Base-by-base conservation (phyloP, 108 stramenopile species). In the Tribonema minus region DNA sequence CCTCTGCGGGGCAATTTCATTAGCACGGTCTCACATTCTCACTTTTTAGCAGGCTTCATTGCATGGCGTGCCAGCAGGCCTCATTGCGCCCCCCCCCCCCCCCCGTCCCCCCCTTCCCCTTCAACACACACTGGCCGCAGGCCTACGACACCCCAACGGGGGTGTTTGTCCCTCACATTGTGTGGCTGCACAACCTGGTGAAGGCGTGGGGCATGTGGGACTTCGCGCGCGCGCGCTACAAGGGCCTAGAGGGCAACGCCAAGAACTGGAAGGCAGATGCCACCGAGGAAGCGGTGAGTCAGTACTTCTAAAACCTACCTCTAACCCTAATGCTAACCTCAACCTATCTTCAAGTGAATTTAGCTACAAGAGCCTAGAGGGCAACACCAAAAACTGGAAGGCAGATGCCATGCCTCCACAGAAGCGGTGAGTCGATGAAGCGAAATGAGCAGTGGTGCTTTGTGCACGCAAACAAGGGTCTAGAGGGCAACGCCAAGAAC, bases 191-290 rank as follows among this genome's bases (percentile, higher is more conserved):
- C 63, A 76, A 58, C 31, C 32, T 76, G 36, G 75, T 76, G 58
- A 67, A 3, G 30, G 75, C 75, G 7, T 76, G 65, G 65, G 75
- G 75, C 27, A 76, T 76, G 75, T 76, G 59, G 58, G 66, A 67
- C 37, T 76, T 61, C 66, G 75, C 75, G 2, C 34, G 66, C 41
- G 66, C 46, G 35, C 67, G 75, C 54, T 76, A n/a, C n/a, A n/a
- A n/a, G n/a, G n/a, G n/a, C n/a, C n/a, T n/a, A n/a, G 33, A 28
- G 46, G 27, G 28, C 38, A 28, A 61, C 60, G 3, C 6, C 28
- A 3, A 9, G n/a, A 61, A 15, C 60, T 9, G 15, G 6, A 6
- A 46, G 41, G 41, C n/a, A 46, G 41, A 46, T 12, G 41, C 6
- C 6, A 12, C 9, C 6, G 41, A 15, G 41, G 35, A 9, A 5